Base-by-base conservation (phyloP, 768 basidiomycete genomes). In the Kwoniella sp. region DNA sequence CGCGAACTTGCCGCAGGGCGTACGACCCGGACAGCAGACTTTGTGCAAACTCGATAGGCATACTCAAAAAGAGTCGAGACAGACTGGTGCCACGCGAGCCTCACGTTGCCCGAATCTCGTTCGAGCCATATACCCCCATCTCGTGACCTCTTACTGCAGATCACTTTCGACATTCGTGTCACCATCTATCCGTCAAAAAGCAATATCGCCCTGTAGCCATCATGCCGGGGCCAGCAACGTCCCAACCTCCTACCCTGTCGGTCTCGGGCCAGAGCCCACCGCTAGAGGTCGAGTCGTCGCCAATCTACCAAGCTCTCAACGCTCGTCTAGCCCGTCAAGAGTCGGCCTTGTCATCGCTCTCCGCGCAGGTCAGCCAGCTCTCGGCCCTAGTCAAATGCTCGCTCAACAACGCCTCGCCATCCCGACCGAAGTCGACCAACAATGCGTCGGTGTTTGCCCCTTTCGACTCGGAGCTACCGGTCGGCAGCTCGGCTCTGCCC, bases 301-400 rank as follows among this genome's bases (percentile, higher is more conserved):
- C 67, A n/a, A 51, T 62, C 3, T 70, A 63, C 42, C 54, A 56
- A 33, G 61, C 63, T 9, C 53, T 70, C 9, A 54, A 60, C 20
- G 36, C 50, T 19, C 53, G 69, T 26, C 50, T 70, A 10, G 33
- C 54, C 22, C 42, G 59, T 29, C 67, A 63, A 15, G 69, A 70
- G 42, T 41, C 47, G 7, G 50, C 69, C 20, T 32, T 70, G 17
- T 31, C 51, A 1, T 26, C 45, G 12, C 57, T 70, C 10, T 57
- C 60, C n/a, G 22, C 56, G 5, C 65, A 70, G 50, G 69, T 70
- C 37, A 39, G 46, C 23, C 50, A 63, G 22, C 42, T 70, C 6
- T 38, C 59, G 5, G 19, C 29, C 4, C 45, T 62, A 19, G 62
- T 69, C 26, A 56, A 59, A 31, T 36, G 46, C 6, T 39, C 51